Conservation (phyloP, 192 early-diverging fungal genomes). For the Linnemannia zychae region DNA sequence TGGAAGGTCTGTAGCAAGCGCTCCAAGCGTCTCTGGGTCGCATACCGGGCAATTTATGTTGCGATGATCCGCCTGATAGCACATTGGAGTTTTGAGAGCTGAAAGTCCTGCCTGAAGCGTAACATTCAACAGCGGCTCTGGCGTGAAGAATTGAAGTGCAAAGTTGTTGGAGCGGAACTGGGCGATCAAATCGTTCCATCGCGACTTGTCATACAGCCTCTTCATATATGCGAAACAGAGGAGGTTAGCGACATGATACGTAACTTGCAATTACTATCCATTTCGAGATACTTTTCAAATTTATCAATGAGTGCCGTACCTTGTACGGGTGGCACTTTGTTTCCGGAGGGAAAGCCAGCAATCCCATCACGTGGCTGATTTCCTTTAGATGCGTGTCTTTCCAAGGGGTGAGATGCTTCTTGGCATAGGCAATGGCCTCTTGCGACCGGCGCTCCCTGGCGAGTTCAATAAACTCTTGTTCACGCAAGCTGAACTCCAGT, state of each 20-base stretch:
- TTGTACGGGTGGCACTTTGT: constrained; percentile 89
- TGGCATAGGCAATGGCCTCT: constrained; percentile 89
- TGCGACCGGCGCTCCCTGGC: constrained; percentile 69
- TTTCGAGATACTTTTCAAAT: background rate
- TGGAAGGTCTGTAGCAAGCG: constrained; percentile 87
- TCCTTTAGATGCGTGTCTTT: constrained; percentile 80
- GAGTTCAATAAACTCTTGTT: constrained; percentile 97
- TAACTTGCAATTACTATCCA: background rate
- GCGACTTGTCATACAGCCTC: constrained; percentile 73
- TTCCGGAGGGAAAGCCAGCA: constrained; percentile 85
- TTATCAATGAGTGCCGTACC: too few relatives aligned
- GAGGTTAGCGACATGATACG: background rate
- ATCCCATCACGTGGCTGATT: constrained; percentile 90
- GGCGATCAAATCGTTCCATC: constrained; percentile 84
- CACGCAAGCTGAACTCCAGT: constrained; percentile 94
- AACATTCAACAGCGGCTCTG: constrained; percentile 87
- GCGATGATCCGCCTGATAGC: constrained; percentile 78
- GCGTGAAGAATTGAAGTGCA: constrained; percentile 89
- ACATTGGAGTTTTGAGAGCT: constrained; percentile 92
- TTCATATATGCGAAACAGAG: constrained; percentile 26
- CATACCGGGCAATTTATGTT: constrained; percentile 99
- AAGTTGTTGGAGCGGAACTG: constrained; percentile 92
- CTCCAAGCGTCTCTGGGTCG: constrained; percentile 84
- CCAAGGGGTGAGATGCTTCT: constrained; percentile 87
- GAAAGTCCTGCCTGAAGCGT: constrained; percentile 96